Evolutionary conservation across 2,329 filamentous ascomycete species (phyloP).

Genomic region (Ophiocordyceps robertsii): DNA sequence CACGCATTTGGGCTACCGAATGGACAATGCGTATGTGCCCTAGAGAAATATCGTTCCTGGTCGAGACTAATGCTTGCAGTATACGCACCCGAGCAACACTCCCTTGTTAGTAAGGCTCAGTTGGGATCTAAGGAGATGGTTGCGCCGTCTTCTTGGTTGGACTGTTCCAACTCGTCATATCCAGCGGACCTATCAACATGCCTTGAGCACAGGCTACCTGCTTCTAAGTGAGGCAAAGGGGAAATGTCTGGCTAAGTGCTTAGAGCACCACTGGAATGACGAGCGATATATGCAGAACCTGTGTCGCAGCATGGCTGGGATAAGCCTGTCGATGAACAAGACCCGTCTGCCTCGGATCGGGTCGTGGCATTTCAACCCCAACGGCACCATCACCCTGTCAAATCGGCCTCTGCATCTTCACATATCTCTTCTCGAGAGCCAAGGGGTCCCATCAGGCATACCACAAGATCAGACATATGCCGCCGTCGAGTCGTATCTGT

Average conservation of each 20-base stretch:
- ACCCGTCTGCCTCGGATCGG: conserved; percentile 17
- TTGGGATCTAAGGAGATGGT: neutral
- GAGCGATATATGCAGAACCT: conserved; percentile 7
- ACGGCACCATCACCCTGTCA: conserved; percentile 12
- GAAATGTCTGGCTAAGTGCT: conserved; percentile 1
- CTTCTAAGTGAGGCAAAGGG: conserved; percentile 1
- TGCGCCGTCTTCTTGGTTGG: neutral
- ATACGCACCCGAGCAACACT: neutral
- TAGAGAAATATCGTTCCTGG: neutral
- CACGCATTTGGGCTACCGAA: conserved; percentile 14
- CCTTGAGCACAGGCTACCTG: neutral
- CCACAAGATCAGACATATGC: conserved; percentile 16
- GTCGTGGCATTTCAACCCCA: conserved; percentile 14
- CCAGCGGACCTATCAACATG: neutral
- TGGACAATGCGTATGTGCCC: conserved; percentile 1
- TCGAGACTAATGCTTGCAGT: neutral
- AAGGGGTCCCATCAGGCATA: conserved; percentile 17
- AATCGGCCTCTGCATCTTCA: conserved; percentile 20
- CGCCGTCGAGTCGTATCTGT: conserved; percentile 12
- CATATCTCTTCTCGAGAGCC: conserved; percentile 20
- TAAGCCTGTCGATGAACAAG: conserved; percentile 11
- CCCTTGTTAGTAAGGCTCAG: neutral
- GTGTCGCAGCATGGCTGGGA: conserved; percentile 11
- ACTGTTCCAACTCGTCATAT: neutral
- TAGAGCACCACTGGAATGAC: conserved; percentile 5